Evolutionary conservation across 306 rosid genomes (phyloP), one percentile per base, ranked within the genome.

Genomic region (Ochetophila trinervis): DNA sequence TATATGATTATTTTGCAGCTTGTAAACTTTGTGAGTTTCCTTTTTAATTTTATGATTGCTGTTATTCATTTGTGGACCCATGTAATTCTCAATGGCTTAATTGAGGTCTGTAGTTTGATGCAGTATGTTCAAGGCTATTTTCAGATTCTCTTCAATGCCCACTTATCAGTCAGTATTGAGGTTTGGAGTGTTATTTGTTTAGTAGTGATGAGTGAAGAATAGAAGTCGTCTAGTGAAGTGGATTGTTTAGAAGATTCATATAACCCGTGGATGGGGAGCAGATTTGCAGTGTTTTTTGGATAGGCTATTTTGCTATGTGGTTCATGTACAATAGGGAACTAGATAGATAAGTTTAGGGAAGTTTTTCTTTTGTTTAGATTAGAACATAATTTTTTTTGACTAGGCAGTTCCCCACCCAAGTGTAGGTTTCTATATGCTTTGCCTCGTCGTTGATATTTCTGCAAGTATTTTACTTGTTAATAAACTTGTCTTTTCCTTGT

Each of bases 181-280:
- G 14, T 8, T 40, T 40, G 10, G 10, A 10, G 45, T 40, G 6
- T 57, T 4, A 16, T 34, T 18, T 34, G 17, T 8, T 54, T 32
- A 16, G 10, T 6, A 32, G 40, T 32, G 18, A 6, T 3, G 45
- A n/a, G 23, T 2, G 51, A 65, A 12, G 11, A 51, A 7, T 35
- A 27, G 49, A 10, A 49, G 32, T 50, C 34, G 32, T 50, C 34
- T 13, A 15, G 51, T 66, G 16, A 22, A 53, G 22, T 66, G 17
- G 52, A 53, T 66, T 65, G n/a, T 35, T 50, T 18, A n/a, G 21
- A 37, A 59, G 63, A 56, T 16, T 18, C 32, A 27, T 27, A 27
- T 5, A 57, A 27, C 42, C 20, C 3, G 20, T 57, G 42, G 62
- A 27, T 57, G 34, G 10, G 48, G 30, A 10, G 20, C 6, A 8